These are phyloP conservation scores for Trichosanthes truncata DNA, from an alignment of 306 rosid genomes.

Conservation along the genomic window DNA sequence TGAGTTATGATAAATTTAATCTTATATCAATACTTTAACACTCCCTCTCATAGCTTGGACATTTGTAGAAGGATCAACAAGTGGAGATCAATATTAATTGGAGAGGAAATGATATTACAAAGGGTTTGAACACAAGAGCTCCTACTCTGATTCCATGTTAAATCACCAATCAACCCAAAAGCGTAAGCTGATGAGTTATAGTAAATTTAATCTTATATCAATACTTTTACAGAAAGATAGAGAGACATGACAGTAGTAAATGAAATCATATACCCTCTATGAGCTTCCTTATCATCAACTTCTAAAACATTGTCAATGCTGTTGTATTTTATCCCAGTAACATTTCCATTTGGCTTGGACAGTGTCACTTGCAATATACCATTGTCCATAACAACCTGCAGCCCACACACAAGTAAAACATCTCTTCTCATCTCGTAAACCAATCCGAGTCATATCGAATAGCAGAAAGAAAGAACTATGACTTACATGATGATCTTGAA, in stretches of 20 bases:
- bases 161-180: too few relatives aligned
- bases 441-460: not conserved
- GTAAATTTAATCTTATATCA: too few relatives aligned
- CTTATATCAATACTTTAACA: too few relatives aligned
- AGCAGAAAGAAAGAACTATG: not conserved
- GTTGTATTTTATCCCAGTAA: constrained; percentile 64
- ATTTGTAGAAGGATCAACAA: too few relatives aligned
- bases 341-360: constrained; percentile 80
- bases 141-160: too few relatives aligned
- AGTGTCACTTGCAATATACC: constrained; percentile 77
- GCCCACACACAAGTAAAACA: not conserved
- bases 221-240: too few relatives aligned
- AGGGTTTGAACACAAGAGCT: too few relatives aligned
- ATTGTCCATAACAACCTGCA: constrained; percentile 92
- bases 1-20: too few relatives aligned
- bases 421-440: not conserved
- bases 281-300: constrained; percentile 61
- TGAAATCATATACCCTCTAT: constrained; percentile 58
- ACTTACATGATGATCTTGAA: constrained; percentile 11
- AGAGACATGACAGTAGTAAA: not conserved
- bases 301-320: constrained; percentile 80
- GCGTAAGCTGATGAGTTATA: too few relatives aligned
- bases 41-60: too few relatives aligned
- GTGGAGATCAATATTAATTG: too few relatives aligned
- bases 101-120: too few relatives aligned